Percentiles rank a stretch among this genome's conserved stretches.
Evolutionary conservation across 2,329 filamentous ascomycete species (phyloP).

Genomic region (Knoxdaviesia proteae): DNA sequence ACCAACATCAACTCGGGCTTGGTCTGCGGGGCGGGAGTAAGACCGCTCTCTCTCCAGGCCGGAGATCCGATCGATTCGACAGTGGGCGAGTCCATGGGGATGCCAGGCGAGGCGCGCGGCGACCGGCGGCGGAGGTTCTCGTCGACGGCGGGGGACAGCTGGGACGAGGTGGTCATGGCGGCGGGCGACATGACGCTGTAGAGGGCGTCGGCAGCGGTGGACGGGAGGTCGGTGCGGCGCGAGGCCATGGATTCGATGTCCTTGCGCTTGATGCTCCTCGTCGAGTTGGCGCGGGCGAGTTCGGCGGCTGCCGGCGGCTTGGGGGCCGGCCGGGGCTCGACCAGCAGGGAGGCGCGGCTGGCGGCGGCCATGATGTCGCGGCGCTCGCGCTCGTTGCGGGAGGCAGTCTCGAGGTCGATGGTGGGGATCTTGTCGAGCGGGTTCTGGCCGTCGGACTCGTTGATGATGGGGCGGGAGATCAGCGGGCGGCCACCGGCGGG

Average conservation of each 20-base stretch:
- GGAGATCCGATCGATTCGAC: too few relatives aligned
- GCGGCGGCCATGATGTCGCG: conserved; percentile 12
- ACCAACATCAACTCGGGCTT: neutral
- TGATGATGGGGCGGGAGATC: conserved; percentile 29
- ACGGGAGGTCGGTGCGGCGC: too few relatives aligned
- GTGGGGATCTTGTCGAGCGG: conserved; percentile 24
- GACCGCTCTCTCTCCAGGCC: neutral
- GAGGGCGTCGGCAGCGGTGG: too few relatives aligned
- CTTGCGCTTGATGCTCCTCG: conserved; percentile 17
- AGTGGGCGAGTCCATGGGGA: neutral
- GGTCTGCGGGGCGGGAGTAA: conserved; percentile 13
- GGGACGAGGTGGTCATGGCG: conserved; percentile 19
- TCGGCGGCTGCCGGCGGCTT: conserved; percentile 13
- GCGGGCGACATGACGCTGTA: too few relatives aligned
- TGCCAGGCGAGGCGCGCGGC: conserved; percentile 10
- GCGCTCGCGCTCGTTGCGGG: conserved; percentile 22
- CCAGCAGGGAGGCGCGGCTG: conserved; percentile 12
- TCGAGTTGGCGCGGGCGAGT: conserved; percentile 14
- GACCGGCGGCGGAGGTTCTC: conserved; percentile 30
- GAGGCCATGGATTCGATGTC: conserved; percentile 9
- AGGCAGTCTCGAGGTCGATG: conserved; percentile 27
- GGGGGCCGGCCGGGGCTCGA: conserved; percentile 16
- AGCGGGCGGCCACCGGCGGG: conserved; percentile 15
- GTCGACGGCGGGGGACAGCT: conserved; percentile 28
- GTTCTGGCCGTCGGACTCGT: conserved; percentile 13